Evolutionary conservation across 805 yeast species (phyloP), one percentile per base, ranked within the genome.

Genomic region (Candida tallmaniae): DNA sequence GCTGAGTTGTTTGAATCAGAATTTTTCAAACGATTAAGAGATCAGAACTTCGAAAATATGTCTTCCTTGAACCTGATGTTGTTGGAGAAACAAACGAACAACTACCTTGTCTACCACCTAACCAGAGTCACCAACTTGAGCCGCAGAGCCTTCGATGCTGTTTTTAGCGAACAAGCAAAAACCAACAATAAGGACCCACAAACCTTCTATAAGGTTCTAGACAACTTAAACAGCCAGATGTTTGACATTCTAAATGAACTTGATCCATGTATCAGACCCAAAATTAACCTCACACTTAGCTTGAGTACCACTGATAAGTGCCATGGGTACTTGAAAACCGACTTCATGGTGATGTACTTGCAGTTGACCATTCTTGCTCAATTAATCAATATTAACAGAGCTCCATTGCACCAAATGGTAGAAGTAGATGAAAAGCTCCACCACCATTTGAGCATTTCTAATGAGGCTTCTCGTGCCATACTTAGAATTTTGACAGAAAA

Each of bases 401-500:
- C 57, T 2, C 60, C 64, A 10, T 48, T 54, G 34, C 36, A 35
- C 20, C 34, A 30, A 14, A 5, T 9, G 8, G 29, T 39, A 5
- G 43, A 44, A 2, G 39, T 34, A 10, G 48, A 45, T 28, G 35
- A 39, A n/a, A 41, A 43, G 23, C 42, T 34, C 24, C 19, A 42
- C 4, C 25, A 32, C 9, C 52, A 42, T 39, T 45, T 56, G 1
- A 41, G 43, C 14, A 36, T 50, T 11, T 48, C 62, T 2, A 42
- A 55, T 18, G 56, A 56, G n/a, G 47, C 57, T 36, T 53, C 65
- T 13, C 42, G 65, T 21, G 43, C 50, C 4, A 40, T 58, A 3
- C 36, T 60, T 21, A 46, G 49, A 22, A 30, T 50, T 9, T 39
- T 50, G 2, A 39, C 40, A 3, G 35, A 40, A 7, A 17, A 46